phyloP scores from a whole-genome alignment of 2,329 filamentous ascomycete genomes.

The Penicillium sp. region DNA sequence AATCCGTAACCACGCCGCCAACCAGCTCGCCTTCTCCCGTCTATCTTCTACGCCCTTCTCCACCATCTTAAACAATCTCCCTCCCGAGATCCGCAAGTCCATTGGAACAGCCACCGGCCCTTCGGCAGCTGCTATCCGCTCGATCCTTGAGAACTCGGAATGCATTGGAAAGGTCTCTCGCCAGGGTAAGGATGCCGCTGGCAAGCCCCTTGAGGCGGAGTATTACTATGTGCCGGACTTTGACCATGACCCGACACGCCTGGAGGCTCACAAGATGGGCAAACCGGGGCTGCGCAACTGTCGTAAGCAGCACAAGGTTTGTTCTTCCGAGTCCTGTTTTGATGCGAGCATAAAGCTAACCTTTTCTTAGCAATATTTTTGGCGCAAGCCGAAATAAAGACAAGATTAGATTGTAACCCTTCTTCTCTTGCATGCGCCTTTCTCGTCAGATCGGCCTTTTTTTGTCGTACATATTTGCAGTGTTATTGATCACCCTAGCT shows the following conservation, averaged over 20 bases:
- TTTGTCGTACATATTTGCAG: conserved; percentile 42
- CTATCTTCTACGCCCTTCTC: conserved; percentile 90
- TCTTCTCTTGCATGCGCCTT: conserved; percentile 9
- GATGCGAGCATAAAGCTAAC: conserved; percentile 1
- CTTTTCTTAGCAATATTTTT: conserved; percentile 68
- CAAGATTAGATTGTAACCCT: conserved; percentile 12
- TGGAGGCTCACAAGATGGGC: conserved; percentile 78
- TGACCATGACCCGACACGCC: conserved; percentile 77
- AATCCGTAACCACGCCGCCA: conserved; percentile 80
- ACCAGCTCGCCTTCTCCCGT: conserved; percentile 93
- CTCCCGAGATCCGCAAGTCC: conserved; percentile 62
- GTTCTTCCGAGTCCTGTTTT: conserved; percentile 27
- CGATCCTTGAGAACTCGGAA: conserved; percentile 71
- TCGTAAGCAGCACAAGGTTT: conserved; percentile 96
- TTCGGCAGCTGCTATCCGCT: conserved; percentile 60
- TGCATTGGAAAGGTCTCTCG: conserved; percentile 89
- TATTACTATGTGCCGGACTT: conserved; percentile 94
- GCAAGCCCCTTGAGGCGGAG: conserved; percentile 90
- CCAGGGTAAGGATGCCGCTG: conserved; percentile 93
- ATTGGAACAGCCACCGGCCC: conserved; percentile 43
- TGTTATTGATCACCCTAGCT: conserved; percentile 31
- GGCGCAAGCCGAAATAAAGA: conserved; percentile 65
- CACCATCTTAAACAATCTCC: conserved; percentile 84
- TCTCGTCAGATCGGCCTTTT: conserved; percentile 25
- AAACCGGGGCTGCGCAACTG: conserved; percentile 89